A percentile compares a stretch with the other conserved stretches of the same genome.
Conservation (phyloP, 352 stramenopile species). For the Globisporangium irregulare region DNA sequence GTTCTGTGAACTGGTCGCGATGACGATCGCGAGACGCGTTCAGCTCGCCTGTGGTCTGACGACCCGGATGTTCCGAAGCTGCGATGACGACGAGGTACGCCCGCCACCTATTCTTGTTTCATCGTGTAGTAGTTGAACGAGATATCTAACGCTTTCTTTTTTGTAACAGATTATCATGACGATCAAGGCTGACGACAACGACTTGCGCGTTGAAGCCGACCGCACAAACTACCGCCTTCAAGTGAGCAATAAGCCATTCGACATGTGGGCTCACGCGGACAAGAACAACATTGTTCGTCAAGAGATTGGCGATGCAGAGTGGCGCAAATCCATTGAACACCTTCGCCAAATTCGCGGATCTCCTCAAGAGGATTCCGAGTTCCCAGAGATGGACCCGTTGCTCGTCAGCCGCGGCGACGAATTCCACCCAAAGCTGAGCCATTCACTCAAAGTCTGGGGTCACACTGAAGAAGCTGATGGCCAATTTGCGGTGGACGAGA, state of each 20-base stretch:
- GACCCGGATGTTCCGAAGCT: constrained; percentile 79
- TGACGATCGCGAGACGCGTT: constrained; percentile 54
- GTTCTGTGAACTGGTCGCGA: constrained; percentile 74
- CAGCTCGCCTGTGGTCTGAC: constrained; percentile 76
- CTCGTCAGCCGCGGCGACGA: constrained; percentile 54
- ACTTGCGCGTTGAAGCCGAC: constrained; percentile 68
- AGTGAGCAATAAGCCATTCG: constrained; percentile 75
- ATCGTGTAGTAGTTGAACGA: background rate
- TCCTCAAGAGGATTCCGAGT: constrained; percentile 28
- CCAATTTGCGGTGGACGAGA: constrained; percentile 49
- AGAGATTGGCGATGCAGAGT: constrained; percentile 53
- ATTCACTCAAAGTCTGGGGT: constrained; percentile 56
- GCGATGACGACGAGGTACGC: constrained; percentile 44
- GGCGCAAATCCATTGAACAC: constrained; percentile 52
- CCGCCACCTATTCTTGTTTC: background rate
- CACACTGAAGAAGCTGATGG: constrained; percentile 78
- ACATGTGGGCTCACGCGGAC: constrained; percentile 39
- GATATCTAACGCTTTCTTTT: background rate
- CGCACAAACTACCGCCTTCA: constrained; percentile 70
- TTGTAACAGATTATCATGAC: constrained; percentile 64
- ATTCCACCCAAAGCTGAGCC: constrained; percentile 59
- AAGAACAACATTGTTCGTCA: constrained; percentile 47
- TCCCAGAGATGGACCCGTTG: constrained; percentile 75
- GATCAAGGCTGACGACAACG: constrained; percentile 73
- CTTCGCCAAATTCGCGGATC: constrained; percentile 49